phyloP scores from a whole-genome alignment of 371 early-diverging fungal genomes.

The Circinella minor region DNA sequence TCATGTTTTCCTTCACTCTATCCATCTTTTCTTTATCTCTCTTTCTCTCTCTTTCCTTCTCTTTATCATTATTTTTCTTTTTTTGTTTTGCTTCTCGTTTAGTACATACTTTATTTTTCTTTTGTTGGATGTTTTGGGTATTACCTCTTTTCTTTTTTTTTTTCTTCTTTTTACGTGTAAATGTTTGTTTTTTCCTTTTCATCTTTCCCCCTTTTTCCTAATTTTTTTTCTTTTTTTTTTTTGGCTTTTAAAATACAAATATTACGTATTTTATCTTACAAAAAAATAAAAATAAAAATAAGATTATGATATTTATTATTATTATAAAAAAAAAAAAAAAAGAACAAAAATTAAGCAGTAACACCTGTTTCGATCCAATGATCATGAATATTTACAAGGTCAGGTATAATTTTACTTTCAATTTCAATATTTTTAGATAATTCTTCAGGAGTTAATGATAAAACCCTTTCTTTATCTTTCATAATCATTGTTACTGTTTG shows the following conservation, averaged over 20 bases:
- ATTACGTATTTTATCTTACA: no score
- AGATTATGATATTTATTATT: no score
- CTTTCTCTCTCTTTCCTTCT: background rate
- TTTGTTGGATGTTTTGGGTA: slow-evolving; percentile 10
- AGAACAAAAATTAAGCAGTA: no score
- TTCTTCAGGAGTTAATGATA: slow-evolving; percentile 72
- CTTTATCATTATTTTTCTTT: background rate
- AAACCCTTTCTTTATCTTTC: slow-evolving; percentile 52
- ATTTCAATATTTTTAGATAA: slow-evolving; percentile 76
- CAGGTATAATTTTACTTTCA: slow-evolving; percentile 83
- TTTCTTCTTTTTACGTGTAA: slow-evolving; percentile 7
- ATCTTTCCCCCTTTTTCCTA: background rate
- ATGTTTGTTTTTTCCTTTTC: background rate
- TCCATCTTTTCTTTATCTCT: no score
- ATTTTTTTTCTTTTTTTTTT: background rate
- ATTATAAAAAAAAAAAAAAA: no score
- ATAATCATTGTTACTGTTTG: slow-evolving; percentile 80
- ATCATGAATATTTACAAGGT: slow-evolving; percentile 74
- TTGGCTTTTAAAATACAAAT: background rate
- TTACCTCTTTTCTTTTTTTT: background rate
- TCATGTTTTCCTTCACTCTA: background rate
- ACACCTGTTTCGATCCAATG: slow-evolving; percentile 56
- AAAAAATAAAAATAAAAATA: no score
- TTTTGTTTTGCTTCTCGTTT: slow-evolving; percentile 13
- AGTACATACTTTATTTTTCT: slow-evolving; percentile 12